Conservation (phyloP, 169 alveolate species). For the Babesia bovis region DNA sequence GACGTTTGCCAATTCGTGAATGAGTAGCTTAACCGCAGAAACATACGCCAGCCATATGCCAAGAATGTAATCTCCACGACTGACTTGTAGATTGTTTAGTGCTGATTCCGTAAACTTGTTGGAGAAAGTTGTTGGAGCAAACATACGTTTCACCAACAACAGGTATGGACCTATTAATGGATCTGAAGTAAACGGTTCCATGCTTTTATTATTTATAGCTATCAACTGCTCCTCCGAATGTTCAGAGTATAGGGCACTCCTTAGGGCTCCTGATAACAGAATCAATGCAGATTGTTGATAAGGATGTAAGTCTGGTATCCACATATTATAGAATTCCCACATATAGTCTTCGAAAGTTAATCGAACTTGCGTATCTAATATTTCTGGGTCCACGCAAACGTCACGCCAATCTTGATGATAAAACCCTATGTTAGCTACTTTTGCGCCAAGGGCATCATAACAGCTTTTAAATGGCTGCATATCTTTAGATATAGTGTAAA, state of each 20-base stretch:
- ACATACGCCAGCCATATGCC: constrained; percentile 30
- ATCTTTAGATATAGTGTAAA: constrained; percentile 13
- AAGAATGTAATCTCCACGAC: constrained; percentile 11
- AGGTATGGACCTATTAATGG: neutral
- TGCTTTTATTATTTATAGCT: neutral
- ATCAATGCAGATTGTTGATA: constrained; percentile 27
- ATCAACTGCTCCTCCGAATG: neutral
- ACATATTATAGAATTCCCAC: constrained; percentile 27
- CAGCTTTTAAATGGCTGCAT: constrained; percentile 6
- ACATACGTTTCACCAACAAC: constrained; percentile 11
- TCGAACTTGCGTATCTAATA: constrained; percentile 20
- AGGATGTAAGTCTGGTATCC: constrained; percentile 1
- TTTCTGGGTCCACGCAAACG: constrained; percentile 15
- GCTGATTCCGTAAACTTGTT: neutral
- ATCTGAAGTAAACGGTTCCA: neutral
- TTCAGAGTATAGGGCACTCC: neutral
- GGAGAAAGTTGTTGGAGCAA: neutral
- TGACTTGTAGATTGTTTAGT: neutral
- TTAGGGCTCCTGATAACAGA: constrained; percentile 12
- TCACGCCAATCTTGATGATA: constrained; percentile 18
- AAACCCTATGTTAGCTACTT: constrained; percentile 6
- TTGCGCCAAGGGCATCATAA: constrained; percentile 7
- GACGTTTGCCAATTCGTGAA: neutral
- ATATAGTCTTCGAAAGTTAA: constrained; percentile 26
- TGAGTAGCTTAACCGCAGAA: neutral